phyloP scores from a whole-genome alignment of 768 basidiomycete species.

The Mycena pura region DNA sequence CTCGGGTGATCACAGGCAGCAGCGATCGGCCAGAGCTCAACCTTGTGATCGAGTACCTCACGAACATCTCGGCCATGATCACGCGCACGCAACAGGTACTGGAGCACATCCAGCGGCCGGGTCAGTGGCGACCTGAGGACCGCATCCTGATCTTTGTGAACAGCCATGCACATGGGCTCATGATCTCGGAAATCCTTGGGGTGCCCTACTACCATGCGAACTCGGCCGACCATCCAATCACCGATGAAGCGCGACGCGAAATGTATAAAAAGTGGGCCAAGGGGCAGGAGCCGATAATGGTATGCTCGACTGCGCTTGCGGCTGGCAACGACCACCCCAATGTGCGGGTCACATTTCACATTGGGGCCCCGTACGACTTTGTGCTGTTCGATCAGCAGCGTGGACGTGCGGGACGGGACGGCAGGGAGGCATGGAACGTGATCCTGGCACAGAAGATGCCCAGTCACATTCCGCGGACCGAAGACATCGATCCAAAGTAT shows the following conservation, averaged over 20 bases:
- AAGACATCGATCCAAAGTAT: too few species aligned
- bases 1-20: not conserved
- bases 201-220: constrained; percentile 22
- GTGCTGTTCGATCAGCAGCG: constrained; percentile 29
- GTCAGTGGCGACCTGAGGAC: not conserved
- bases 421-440: not conserved
- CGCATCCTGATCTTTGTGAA: constrained; percentile 20
- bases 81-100: not conserved
- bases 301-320: constrained; percentile 33
- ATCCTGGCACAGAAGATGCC: too few species aligned
- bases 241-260: not conserved
- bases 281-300: constrained; percentile 11
- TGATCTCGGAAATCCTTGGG: not conserved
- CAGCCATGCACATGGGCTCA: constrained; percentile 7
- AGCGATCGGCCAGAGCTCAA: constrained; percentile 26
- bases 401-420: constrained; percentile 28
- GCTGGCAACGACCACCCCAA: constrained; percentile 33
- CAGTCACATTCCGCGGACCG: too few species aligned
- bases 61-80: not conserved
- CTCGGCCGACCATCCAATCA: not conserved
- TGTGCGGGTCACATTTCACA: constrained; percentile 27
- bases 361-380: constrained; percentile 31
- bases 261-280: constrained; percentile 19
- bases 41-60: not conserved
- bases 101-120: not conserved